Base-by-base conservation (phyloP, 225 moss, liverwort and hornwort species). In the Climacium dendroides region DNA sequence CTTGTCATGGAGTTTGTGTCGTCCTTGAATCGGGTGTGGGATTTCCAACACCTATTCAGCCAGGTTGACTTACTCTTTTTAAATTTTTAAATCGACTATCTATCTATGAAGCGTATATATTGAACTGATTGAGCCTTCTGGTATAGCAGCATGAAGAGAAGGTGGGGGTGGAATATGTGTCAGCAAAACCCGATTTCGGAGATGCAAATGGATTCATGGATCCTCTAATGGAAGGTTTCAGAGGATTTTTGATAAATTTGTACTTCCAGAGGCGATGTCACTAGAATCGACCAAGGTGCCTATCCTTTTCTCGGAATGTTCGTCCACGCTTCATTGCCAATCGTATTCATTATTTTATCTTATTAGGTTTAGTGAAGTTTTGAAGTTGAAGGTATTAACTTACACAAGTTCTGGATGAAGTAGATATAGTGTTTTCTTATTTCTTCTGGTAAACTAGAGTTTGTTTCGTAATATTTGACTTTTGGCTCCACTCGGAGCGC, bases 141-240 rank as follows among this genome's bases (percentile, higher is more conserved):
- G n/a, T n/a, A n/a, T n/a, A n/a, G 60, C 92, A 98, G 94, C 89
- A 82, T 39, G 90, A 89, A 76, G 96, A 97, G 90, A 88, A 93
- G 87, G 94, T 98, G 81, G 96, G 92, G 84, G 95, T 97, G 88
- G 97, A 95, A 90, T 98, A 98, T 83, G 92, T 97, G 48, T 93
- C 96, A 5, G 95, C 96, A 86, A 96, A 98, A 87, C 95, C 94
- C 45, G 93, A 92, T 64, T 94, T 96, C 50, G 95, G 91, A 71
- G 97, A 96, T 58, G 94, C 88, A 69, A 90, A 93, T 83, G 98
- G 98, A 81, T 89, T 94, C 77, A 78, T 96, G 91, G 84, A 95
- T 80, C 95, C 95, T 10, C 89, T 94, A 43, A 88, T 95, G 77
- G 95, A 95, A 89, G 98, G 83, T 96, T 98, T 91, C 87, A 94